Conservation (phyloP, 805 yeast genomes). For the Monosporozyma solicola region DNA sequence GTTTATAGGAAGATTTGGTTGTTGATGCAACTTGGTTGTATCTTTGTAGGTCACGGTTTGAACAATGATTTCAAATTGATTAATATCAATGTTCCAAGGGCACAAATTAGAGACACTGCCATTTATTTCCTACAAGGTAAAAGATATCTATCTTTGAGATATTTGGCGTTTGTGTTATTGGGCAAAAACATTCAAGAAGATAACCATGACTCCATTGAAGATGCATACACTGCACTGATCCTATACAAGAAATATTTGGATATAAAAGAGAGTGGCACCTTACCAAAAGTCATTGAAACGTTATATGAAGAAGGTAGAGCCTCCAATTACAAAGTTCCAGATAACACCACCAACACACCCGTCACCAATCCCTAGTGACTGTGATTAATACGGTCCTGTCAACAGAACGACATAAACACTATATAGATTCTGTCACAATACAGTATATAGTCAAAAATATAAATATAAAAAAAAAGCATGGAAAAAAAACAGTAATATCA, state of each 20-base stretch:
- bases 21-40: slow-evolving; percentile 76
- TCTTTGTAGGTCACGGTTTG: slow-evolving; percentile 92
- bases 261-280: slow-evolving; percentile 45
- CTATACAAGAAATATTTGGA: slow-evolving; percentile 67
- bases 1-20: slow-evolving; percentile 89
- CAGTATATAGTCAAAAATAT: too few species aligned
- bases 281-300: slow-evolving; percentile 53
- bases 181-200: slow-evolving; percentile 76
- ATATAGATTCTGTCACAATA: too few species aligned
- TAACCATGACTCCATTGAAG: slow-evolving; percentile 96
- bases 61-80: slow-evolving; percentile 88
- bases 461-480: too few species aligned
- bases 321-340: slow-evolving; percentile 27
- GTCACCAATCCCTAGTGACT: background rate
- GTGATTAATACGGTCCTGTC: background rate
- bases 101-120: slow-evolving; percentile 85
- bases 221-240: slow-evolving; percentile 77
- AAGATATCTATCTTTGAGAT: slow-evolving; percentile 74
- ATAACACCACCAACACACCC: background rate
- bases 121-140: slow-evolving; percentile 69
- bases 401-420: too few species aligned
- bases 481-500: too few species aligned
- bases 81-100: slow-evolving; percentile 76
- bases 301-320: slow-evolving; percentile 61
- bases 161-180: slow-evolving; percentile 72